Percentiles rank a stretch among this genome's conserved stretches.
These are phyloP conservation scores for Phytopythium boreale DNA, from an alignment of 352 stramenopile species.

Conservation along the genomic window DNA sequence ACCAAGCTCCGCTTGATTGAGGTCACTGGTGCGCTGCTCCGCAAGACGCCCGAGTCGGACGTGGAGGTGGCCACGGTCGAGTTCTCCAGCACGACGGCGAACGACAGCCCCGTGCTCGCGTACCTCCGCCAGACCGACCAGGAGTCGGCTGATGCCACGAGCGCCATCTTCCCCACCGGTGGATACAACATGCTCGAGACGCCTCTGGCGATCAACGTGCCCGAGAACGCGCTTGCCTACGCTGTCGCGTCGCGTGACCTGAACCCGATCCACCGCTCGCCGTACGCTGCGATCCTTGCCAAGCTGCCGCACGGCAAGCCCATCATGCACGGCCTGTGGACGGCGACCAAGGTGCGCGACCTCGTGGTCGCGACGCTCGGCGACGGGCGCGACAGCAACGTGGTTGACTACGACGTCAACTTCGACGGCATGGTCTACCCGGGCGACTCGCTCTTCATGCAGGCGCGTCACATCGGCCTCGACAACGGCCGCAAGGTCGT, in stretches of 20 bases:
- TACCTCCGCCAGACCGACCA: slow-evolving; percentile 40
- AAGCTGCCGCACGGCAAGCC: slow-evolving; percentile 67
- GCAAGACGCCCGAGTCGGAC: slow-evolving; percentile 31
- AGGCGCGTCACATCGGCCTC: slow-evolving; percentile 68
- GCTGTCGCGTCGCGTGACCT: slow-evolving; percentile 78
- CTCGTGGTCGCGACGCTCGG: slow-evolving; percentile 56
- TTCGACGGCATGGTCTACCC: slow-evolving; percentile 90
- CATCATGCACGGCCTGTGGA: slow-evolving; percentile 90
- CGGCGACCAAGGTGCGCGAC: slow-evolving; percentile 77
- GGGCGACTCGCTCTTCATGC: slow-evolving; percentile 75
- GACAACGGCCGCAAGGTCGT: slow-evolving; percentile 63
- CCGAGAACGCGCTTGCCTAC: slow-evolving; percentile 59
- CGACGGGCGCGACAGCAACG: slow-evolving; percentile 52
- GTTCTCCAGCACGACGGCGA: slow-evolving; percentile 33
- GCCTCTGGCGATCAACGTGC: slow-evolving; percentile 66
- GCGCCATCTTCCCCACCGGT: slow-evolving; percentile 41
- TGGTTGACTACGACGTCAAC: slow-evolving; percentile 68
- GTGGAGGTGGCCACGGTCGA: slow-evolving; percentile 29
- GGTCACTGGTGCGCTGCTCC: slow-evolving; percentile 45
- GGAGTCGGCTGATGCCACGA: slow-evolving; percentile 8
- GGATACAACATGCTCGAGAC: slow-evolving; percentile 67
- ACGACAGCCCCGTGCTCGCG: slow-evolving; percentile 42
- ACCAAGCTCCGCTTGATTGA: slow-evolving; percentile 37
- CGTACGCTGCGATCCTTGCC: slow-evolving; percentile 69
- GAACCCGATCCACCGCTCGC: slow-evolving; percentile 86